Evolutionary conservation across 2,329 filamentous ascomycete species (phyloP), one percentile per base, ranked within the genome.

Genomic region (Camillea tinctor): DNA sequence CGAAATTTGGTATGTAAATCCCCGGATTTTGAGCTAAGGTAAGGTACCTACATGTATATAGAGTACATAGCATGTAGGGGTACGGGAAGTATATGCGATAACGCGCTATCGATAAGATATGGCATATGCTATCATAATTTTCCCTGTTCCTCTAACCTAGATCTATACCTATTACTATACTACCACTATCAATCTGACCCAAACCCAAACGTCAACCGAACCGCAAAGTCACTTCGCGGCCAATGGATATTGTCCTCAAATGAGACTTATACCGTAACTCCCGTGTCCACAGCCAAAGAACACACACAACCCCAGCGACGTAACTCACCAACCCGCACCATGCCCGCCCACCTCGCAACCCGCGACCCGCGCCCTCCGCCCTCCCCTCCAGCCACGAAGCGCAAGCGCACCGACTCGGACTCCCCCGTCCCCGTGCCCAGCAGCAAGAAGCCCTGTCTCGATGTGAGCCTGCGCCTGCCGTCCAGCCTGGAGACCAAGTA

Each of bases 401-500:
- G 71, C 52, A 73, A 73, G 63, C 70, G 68, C 23, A 55, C 64
- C 20, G 67, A 66, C 50, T 66, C 64, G 7, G 57, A 57, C 59
- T 57, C 49, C 50, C 19, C 55, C 15, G 56, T 60, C 15, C n/a
- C 50, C 13, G 56, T 59, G 3, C 54, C 51, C 17, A 60, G 60
- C 11, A 68, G 57, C 55, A 73, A 73, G 58, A 66, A 61, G 30
- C 53, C 61, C 53, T 66, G 69, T n/a, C 68, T 72, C 23, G 65
- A 64, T 7, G 26, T 59, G 57, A 60, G 55, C 51, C 52, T 73
- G 63, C 50, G 68, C 56, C 64, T 74, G 22, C 71, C 72, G 50
- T 66, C 69, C 22, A 65, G 66, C 71, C 22, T 87, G 19, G 71
- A 72, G 20, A 64, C 74, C 3, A 80, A 78, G 56, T 81, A 82